Evolutionary conservation across 352 stramenopile genomes (phyloP), one percentile per base, ranked within the genome.

Genomic region (Globisporangium sylvaticum): DNA sequence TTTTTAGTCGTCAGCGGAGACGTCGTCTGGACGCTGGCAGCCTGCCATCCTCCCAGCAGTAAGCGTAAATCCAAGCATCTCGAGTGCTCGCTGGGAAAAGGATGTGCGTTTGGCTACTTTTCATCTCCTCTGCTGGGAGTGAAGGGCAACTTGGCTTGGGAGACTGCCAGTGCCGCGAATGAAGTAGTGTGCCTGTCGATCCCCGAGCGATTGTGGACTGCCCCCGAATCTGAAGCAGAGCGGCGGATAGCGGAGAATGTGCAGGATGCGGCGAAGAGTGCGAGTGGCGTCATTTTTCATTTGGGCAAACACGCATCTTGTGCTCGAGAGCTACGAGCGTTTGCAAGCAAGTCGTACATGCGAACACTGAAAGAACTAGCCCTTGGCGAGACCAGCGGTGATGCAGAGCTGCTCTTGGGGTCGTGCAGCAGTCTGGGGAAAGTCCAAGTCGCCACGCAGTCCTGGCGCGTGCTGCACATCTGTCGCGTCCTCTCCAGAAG

Each of bases 61-160:
- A 25, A 32, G 22, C 29, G 18, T 3, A 31, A 25, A 62, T 1
- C 56, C 46, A 34, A 22, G 4, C 27, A 32, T 6, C 18, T 62
- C 32, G 32, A 14, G 8, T 50, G 31, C 7, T 37, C 42, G 3
- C 20, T 62, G 10, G 24, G 9, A 7, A 62, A 62, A 46, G 32
- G 56, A 22, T 62, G 56, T 20, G 56, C 32, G 4, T 52, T 62
- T 29, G 56, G 56, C n/a, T 39, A 46, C 31, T 20, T 62, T 10
- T 32, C 20, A 34, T 20, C n/a, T 4, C 14, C 18, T 24, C 18
- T n/a, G 9, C 12, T 62, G 18, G 22, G 6, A 8, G 20, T 14
- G 8, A 29, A 24, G 46, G 22, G n/a, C n/a, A 31, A 50, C 9
- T 32, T 29, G 15, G 32, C 48, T 3, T 20, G 32, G 22, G 56